Percentiles rank a stretch among this genome's conserved stretches.
Conservation (phyloP, 2,329 filamentous ascomycete species). For the Chaetothyriales sp. region DNA sequence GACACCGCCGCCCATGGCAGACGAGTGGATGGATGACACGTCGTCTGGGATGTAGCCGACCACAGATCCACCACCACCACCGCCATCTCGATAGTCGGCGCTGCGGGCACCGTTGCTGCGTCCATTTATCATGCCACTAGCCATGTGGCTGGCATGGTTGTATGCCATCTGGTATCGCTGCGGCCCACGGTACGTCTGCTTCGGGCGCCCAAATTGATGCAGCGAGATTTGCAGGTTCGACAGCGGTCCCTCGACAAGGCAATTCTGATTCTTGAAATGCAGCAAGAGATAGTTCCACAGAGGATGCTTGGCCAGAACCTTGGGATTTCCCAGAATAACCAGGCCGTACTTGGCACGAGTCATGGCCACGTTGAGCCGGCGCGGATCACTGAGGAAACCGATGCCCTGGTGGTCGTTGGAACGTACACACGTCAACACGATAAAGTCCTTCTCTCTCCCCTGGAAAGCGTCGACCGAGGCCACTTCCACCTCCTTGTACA, state of each 20-base stretch:
- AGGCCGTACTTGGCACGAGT: slow-evolving; percentile 94
- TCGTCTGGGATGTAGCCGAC: slow-evolving; percentile 95
- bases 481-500: slow-evolving; percentile 97
- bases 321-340: slow-evolving; percentile 93
- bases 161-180: slow-evolving; percentile 77
- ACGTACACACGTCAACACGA: slow-evolving; percentile 91
- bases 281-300: slow-evolving; percentile 90
- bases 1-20: slow-evolving; percentile 72
- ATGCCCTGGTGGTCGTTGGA: slow-evolving; percentile 99
- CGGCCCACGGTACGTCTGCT: slow-evolving; percentile 78
- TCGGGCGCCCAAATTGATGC: slow-evolving; percentile 86
- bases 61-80: slow-evolving; percentile 68
- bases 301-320: slow-evolving; percentile 93
- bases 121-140: slow-evolving; percentile 39
- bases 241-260: slow-evolving; percentile 85
- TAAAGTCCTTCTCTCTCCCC: slow-evolving; percentile 97
- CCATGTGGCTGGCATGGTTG: slow-evolving; percentile 50
- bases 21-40: slow-evolving; percentile 89
- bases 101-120: slow-evolving; percentile 33
- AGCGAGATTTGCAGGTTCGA: slow-evolving; percentile 93
- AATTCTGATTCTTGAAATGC: slow-evolving; percentile 95
- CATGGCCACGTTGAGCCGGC: slow-evolving; percentile 90
- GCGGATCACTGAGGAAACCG: slow-evolving; percentile 93
- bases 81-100: slow-evolving; percentile 53
- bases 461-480: slow-evolving; percentile 98